Base-by-base conservation (phyloP, 257 asterid genomes). In the Perilla frutescens region DNA sequence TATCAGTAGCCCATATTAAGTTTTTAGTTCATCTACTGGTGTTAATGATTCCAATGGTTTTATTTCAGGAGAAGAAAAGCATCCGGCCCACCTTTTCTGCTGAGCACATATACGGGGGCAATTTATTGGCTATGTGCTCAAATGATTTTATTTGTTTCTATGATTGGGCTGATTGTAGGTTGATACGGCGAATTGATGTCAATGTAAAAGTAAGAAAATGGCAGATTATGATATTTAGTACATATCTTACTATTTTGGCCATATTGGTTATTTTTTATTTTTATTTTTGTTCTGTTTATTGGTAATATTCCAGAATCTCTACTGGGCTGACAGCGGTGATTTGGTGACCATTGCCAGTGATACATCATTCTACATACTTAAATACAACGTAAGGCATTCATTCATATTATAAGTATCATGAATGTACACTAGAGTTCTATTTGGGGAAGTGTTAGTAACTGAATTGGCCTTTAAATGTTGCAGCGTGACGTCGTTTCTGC, bases 311-410 rank as follows among this genome's bases (percentile, higher is more conserved):
- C 90, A 95, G 99, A 93, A 93, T 87, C 93, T 93, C 70, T 93
- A 91, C 83, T 93, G 98, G 98, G 96, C 98, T 62, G 98, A 92
- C 76, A 87, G 98, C 72, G 98, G 96, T 66, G 98, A 92, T 86
- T 80, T 92, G 81, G 90, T 92, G 78, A 76, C 96, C 80, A 86
- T 92, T 79, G 91, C 96, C 26, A 88, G 98, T 72, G 98, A 92
- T 50, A 2, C 96, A 63, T 86, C 96, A 69, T 92, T 90, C 88
- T 90, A 90, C 84, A 85, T 92, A 66, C 96, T 92, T 31, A 90
- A 92, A 80, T 92, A 79, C 80, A 95, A 89, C 65, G 99, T 95
- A 78, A 79, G 84, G 32, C 36, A 26, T 69, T 44, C 31, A 32
- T 40, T 70, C 58, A 55, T 43, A 41, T 68, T 59, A 48, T 29